These are phyloP conservation scores for Elongisporangium prolatum DNA, from an alignment of 352 stramenopile genomes.

Conservation along the genomic window DNA sequence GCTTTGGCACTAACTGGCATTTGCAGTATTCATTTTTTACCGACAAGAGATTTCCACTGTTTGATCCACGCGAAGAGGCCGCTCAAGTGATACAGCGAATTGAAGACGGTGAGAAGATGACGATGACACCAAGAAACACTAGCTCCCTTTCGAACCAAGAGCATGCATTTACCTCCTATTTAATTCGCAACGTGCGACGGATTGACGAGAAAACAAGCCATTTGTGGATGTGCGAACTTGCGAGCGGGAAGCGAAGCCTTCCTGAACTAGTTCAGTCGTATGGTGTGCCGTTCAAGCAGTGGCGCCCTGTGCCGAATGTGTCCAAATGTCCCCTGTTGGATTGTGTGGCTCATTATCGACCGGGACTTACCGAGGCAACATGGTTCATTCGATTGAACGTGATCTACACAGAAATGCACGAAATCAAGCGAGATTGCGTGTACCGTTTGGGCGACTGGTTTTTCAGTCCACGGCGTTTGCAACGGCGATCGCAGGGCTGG, in stretches of 20 bases:
- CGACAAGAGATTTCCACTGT: slow-evolving; percentile 67
- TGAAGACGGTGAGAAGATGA: slow-evolving; percentile 10
- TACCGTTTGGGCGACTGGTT: slow-evolving; percentile 75
- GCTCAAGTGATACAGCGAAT: slow-evolving; percentile 43
- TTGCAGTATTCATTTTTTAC: slow-evolving; percentile 83
- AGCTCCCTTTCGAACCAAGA: slow-evolving; percentile 18
- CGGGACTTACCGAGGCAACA: slow-evolving; percentile 63
- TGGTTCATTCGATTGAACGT: slow-evolving; percentile 86
- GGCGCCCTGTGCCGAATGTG: slow-evolving; percentile 62
- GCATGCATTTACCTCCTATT: slow-evolving; percentile 66
- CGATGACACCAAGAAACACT: not conserved
- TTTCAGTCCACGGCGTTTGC: slow-evolving; percentile 65
- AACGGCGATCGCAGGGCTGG: slow-evolving; percentile 70
- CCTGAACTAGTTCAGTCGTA: slow-evolving; percentile 71
- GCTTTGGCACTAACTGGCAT: slow-evolving; percentile 79
- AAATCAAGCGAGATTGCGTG: slow-evolving; percentile 65
- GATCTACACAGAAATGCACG: slow-evolving; percentile 83
- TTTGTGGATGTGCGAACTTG: slow-evolving; percentile 76
- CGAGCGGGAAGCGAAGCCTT: slow-evolving; percentile 51
- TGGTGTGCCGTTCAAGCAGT: slow-evolving; percentile 83
- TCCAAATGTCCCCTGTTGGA: slow-evolving; percentile 81
- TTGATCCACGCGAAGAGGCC: slow-evolving; percentile 59
- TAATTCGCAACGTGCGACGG: slow-evolving; percentile 76
- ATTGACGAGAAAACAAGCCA: slow-evolving; percentile 78
- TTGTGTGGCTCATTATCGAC: slow-evolving; percentile 68